These are phyloP conservation scores for Mallotus nudiflorus DNA, from an alignment of 345 rosid species.

Conservation along the genomic window DNA sequence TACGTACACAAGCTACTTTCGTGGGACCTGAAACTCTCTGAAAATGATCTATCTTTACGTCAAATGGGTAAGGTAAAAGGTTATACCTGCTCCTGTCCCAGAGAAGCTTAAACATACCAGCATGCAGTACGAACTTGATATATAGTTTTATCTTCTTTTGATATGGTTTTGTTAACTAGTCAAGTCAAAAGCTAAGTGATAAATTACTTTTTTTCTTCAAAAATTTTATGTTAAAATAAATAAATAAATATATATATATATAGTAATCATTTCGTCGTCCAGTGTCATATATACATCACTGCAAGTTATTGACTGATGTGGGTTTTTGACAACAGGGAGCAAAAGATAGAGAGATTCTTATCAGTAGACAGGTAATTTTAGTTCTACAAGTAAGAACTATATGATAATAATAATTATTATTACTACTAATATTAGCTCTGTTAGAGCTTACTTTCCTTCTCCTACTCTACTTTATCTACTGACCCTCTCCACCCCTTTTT, in stretches of 20 bases:
- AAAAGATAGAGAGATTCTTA: slow-evolving; percentile 7
- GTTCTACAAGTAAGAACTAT: slow-evolving; percentile 39
- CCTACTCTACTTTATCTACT: too few species aligned
- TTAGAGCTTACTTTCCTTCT: not conserved
- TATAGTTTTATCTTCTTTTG: slow-evolving; percentile 45
- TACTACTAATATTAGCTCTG: too few species aligned
- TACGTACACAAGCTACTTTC: not conserved
- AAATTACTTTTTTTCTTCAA: not conserved
- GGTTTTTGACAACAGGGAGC: slow-evolving; percentile 20
- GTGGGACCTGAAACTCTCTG: slow-evolving; percentile 3
- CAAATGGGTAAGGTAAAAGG: slow-evolving; percentile 11
- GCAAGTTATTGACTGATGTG: slow-evolving; percentile 33
- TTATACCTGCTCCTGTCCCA: slow-evolving; percentile 28
- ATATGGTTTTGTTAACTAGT: slow-evolving; percentile 37
- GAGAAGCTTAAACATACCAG: not conserved
- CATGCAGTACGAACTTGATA: not conserved
- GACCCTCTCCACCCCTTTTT: slow-evolving; percentile 40
- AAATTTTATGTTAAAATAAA: too few species aligned
- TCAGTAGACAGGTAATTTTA: slow-evolving; percentile 26
- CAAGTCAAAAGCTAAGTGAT: slow-evolving; percentile 31
- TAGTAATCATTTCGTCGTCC: slow-evolving; percentile 15
- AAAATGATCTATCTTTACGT: slow-evolving; percentile 4
- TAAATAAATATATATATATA: too few species aligned
- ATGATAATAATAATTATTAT: not conserved
- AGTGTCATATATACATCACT: slow-evolving; percentile 28